Conservation (phyloP, 306 rosid genomes). For the Ziziphus jujuba region DNA sequence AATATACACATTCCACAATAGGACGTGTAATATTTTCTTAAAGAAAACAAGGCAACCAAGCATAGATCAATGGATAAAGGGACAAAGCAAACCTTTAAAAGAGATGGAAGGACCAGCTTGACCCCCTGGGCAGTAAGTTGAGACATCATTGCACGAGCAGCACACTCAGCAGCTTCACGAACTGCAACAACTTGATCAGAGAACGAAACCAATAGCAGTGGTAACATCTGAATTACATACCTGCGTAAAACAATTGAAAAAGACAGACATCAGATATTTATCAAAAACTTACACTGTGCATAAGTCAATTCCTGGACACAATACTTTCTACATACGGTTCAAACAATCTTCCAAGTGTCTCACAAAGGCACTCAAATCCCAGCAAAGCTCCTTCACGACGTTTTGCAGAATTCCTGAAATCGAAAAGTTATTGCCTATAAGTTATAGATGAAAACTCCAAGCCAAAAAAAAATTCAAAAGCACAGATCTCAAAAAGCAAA, state of each 20-base stretch:
- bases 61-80: background rate
- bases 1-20: too few species aligned
- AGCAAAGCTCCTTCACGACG: conserved; percentile 92
- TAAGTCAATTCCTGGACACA: conserved; percentile 3
- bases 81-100: conserved; percentile 64
- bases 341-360: conserved; percentile 87
- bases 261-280: conserved; percentile 5
- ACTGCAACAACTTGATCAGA: conserved; percentile 98
- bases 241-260: conserved; percentile 42
- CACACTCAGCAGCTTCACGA: conserved; percentile 95
- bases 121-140: conserved; percentile 96
- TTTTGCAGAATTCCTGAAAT: conserved; percentile 86
- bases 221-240: conserved; percentile 93
- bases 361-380: conserved; percentile 97
- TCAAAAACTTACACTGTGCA: background rate
- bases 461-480: background rate
- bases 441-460: background rate
- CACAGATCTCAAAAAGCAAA: background rate
- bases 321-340: conserved; percentile 66
- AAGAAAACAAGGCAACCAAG: too few species aligned
- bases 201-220: conserved; percentile 88
- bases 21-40: too few species aligned
- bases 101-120: conserved; percentile 98
- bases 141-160: conserved; percentile 99
- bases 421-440: background rate